Percentiles rank a stretch among this genome's conserved stretches.
Conservation (phyloP, 2,329 filamentous ascomycete genomes). For the Tolypocladium ophioglossoides region DNA sequence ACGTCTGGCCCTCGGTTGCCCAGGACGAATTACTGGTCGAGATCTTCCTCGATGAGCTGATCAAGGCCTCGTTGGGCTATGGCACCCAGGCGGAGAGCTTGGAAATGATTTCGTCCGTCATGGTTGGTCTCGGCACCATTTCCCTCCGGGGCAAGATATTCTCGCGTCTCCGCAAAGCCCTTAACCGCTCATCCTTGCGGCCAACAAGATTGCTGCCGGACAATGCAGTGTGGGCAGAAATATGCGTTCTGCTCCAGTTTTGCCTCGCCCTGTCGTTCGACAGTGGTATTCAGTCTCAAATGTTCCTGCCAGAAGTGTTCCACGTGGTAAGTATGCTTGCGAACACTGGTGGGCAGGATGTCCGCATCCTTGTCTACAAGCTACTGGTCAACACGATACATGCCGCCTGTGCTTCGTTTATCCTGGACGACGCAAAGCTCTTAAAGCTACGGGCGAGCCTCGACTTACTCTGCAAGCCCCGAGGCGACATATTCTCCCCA, state of each 20-base stretch:
- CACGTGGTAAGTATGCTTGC: constrained; percentile 62
- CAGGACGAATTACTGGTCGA: constrained; percentile 56
- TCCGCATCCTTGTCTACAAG: constrained; percentile 50
- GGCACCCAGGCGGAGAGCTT: constrained; percentile 47
- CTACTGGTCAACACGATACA: constrained; percentile 58
- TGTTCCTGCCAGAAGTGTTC: constrained; percentile 59
- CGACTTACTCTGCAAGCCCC: constrained; percentile 48
- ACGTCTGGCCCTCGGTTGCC: constrained; percentile 54
- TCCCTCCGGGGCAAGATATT: constrained; percentile 56
- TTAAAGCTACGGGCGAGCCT: constrained; percentile 45
- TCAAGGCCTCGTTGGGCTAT: constrained; percentile 50
- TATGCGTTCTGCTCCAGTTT: constrained; percentile 56
- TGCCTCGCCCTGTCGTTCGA: constrained; percentile 58
- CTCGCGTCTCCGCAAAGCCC: constrained; percentile 52
- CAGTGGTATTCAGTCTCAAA: constrained; percentile 54
- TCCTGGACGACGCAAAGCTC: constrained; percentile 47
- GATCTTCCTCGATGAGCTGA: constrained; percentile 56
- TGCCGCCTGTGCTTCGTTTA: constrained; percentile 55
- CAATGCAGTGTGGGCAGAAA: constrained; percentile 59
- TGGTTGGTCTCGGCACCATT: constrained; percentile 53
- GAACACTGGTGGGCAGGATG: constrained; percentile 49
- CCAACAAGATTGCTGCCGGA: constrained; percentile 56
- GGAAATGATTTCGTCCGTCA: constrained; percentile 51
- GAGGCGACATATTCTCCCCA: constrained; percentile 45
- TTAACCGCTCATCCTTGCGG: constrained; percentile 56